Evolutionary conservation across 2,329 filamentous ascomycete genomes (phyloP), one percentile per base, ranked within the genome.

Genomic region (Fusarium liriodendri): DNA sequence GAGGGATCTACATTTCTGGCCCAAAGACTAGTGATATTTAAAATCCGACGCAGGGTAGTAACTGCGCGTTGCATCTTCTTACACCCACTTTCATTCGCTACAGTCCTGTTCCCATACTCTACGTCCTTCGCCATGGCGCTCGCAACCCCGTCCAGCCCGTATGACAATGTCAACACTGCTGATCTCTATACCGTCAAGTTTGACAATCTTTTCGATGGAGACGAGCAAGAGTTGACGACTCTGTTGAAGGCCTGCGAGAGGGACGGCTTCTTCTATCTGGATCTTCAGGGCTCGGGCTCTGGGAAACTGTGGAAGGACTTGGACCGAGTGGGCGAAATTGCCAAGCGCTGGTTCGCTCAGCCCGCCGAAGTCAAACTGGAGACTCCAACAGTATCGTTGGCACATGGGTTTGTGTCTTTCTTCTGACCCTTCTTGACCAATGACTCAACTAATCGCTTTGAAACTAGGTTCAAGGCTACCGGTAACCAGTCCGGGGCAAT

Each of bases 211-310:
- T 69, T 70, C 0, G 68, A 70, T 29, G 59, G 18, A 50, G 66
- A 66, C 4, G 37, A 54, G 4, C 3, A 18, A 3, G 66, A 65
- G 22, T 13, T 69, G 0, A 25, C 59, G 1, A 29, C n/a, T 14
- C 42, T 38, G 35, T 70, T 70, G 2, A 5, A 58, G 10, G 37
- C 66, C 13, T 70, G 68, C 14, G 68, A 69, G 18, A 61, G 27
- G 13, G 68, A 70, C 5, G 68, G 66, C 1, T 70, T 70, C 45
- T 66, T 70, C 54, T 70, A 70, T 10, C 66, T 70, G 3, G 68
- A 70, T n/a, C 66, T 70, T 3, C 45, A 69, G 27, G 37, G 33
- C 6, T n/a, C 54, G 4, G 29, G 50, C 8, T 70, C 68, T 3
- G 40, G 16, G 2, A 65, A 70, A 2, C 22, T 70, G 6, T 70